phyloP scores from a whole-genome alignment of 345 rosid species.

The Populus deltoides region DNA sequence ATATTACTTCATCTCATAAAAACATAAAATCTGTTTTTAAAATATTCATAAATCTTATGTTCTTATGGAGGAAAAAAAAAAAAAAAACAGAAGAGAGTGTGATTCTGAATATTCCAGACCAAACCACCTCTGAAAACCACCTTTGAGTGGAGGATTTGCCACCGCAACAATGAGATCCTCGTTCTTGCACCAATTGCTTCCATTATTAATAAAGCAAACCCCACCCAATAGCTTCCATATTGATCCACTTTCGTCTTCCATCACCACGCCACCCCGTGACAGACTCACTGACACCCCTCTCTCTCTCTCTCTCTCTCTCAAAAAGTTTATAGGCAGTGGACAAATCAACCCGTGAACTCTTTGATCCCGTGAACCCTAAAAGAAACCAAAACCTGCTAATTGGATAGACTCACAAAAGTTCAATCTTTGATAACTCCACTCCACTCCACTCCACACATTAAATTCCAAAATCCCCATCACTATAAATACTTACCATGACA shows the following conservation, averaged over 20 bases:
- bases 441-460: not conserved
- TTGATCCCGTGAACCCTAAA: not conserved
- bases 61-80: too few species aligned
- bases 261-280: not conserved
- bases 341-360: not conserved
- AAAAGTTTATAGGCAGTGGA: not conserved
- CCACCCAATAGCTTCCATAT: too few species aligned
- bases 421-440: not conserved
- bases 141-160: too few species aligned
- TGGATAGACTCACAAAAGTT: not conserved
- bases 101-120: too few species aligned
- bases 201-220: too few species aligned
- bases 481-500: not conserved
- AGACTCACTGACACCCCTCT: not conserved
- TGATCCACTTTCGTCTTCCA: not conserved
- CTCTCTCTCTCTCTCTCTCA: not conserved
- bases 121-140: too few species aligned
- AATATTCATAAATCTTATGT: too few species aligned
- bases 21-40: too few species aligned
- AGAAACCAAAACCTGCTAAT: not conserved
- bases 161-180: too few species aligned
- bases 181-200: too few species aligned
- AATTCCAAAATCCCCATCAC: not conserved
- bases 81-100: too few species aligned
- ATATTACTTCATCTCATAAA: too few species aligned